Base-by-base conservation (phyloP, 495 filamentous ascomycete species). In the Neurospora pannonica region DNA sequence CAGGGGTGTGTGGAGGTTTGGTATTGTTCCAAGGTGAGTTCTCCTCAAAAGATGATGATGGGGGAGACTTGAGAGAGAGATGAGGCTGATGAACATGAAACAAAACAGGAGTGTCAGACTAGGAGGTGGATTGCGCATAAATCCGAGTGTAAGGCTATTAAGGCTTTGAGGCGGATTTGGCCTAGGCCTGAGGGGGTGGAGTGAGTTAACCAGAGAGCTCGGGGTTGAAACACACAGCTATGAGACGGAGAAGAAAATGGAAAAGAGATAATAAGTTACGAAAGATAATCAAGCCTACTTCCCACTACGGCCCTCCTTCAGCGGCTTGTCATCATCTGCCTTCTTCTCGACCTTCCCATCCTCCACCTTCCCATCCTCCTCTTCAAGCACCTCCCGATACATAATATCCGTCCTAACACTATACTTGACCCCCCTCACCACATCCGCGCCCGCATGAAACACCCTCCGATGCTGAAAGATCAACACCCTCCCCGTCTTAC, bases 351-450 rank as follows among this genome's bases (percentile, higher is more conserved):
- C n/a, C 43, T 37, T 10, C 37, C 54, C 11, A 8, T 4, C 67
- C 17, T 36, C 69, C 19, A 46, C 19, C 31, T 70, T 11, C 2
- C 21, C 8, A n/a, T 28, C 31, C 15, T 48, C 19, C 36, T 76
- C 70, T 31, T 39, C 19, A 24, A 67, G 13, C n/a, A 77, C 70
- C 75, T 73, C 74, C 78, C 86, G 81, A 77, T 93, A 97, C 91
- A 96, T 89, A 38, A 95, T 75, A 84, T 97, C 94, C 11, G 90
- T 90, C 74, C 94, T 84, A 81, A 96, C 86, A 0, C 92, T 95
- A 76, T 90, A 91, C 82, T 97, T 96, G 13, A 87, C 84, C 0
- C 94, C 94, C n/a, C 80, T 78, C 42, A 85, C 82, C 7, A 96
- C 92, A 76, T 94, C 89, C 74, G 92, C 93, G 1, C 94, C 94